Conservation (phyloP, 1,284 basidiomycete species). For the Blastosporella zonata region DNA sequence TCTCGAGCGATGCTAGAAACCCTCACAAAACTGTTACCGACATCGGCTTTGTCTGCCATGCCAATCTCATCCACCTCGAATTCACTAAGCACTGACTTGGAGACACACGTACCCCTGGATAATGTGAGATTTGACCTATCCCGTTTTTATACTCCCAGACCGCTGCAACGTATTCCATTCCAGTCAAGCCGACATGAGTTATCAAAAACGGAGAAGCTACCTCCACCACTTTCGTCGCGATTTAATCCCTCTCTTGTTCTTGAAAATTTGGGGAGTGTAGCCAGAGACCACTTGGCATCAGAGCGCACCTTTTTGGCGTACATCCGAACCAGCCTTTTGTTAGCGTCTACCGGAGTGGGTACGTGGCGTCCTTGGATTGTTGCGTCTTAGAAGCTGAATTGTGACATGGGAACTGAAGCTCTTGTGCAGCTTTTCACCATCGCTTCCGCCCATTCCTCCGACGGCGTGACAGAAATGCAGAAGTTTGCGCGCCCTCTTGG, state of each 20-base stretch:
- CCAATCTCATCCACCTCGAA: background rate
- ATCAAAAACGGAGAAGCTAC: background rate
- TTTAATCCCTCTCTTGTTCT: conserved; percentile 27
- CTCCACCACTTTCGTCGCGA: background rate
- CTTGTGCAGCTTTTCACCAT: conserved; percentile 20
- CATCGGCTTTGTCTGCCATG: background rate
- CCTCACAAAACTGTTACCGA: background rate
- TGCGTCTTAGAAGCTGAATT: background rate
- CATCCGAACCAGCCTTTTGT: conserved; percentile 42
- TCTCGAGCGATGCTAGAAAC: background rate
- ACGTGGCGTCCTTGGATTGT: conserved; percentile 19
- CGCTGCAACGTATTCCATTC: background rate
- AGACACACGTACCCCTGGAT: background rate
- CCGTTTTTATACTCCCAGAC: background rate
- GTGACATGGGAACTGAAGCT: conserved; percentile 7
- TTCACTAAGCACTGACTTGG: background rate
- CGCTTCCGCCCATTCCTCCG: background rate
- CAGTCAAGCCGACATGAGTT: background rate
- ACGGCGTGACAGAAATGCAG: conserved; percentile 18
- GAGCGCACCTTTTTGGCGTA: conserved; percentile 51
- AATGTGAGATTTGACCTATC: background rate
- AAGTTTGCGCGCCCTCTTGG: conserved; percentile 51
- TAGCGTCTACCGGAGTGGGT: conserved; percentile 50
- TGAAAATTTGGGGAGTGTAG: conserved; percentile 43
- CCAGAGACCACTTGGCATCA: conserved; percentile 46